These are phyloP conservation scores for Onygenales sp. DNA, from an alignment of 2,329 filamentous ascomycete species.

Conservation along the genomic window DNA sequence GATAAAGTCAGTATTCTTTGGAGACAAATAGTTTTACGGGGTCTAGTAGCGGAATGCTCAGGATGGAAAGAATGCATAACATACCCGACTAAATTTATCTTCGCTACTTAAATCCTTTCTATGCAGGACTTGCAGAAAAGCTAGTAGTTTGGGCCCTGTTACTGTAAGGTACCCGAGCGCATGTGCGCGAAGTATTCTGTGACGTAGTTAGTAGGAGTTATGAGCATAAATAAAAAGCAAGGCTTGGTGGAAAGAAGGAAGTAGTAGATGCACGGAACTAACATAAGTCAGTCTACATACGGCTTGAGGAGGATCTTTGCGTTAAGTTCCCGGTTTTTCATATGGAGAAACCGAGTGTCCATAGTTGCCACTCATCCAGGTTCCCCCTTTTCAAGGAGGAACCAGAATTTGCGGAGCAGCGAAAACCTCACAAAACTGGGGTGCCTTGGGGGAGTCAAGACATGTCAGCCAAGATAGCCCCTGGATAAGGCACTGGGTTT, in stretches of 20 bases:
- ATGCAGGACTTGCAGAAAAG: conserved; percentile 26
- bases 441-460: background rate
- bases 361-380: background rate
- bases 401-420: background rate
- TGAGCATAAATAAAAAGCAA: background rate
- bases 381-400: background rate
- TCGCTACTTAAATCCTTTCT: conserved; percentile 21
- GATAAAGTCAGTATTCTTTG: conserved; percentile 12
- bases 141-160: conserved; percentile 37
- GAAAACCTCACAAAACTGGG: background rate
- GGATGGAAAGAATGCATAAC: conserved; percentile 8
- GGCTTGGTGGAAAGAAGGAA: background rate
- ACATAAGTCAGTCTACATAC: background rate
- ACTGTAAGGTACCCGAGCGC: conserved; percentile 39
- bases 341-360: background rate
- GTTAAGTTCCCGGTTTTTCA: background rate
- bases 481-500: background rate
- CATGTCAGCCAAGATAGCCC: background rate
- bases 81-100: conserved; percentile 29
- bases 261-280: background rate
- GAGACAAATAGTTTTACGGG: background rate
- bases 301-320: conserved; percentile 1
- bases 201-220: background rate
- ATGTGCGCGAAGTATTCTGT: conserved; percentile 37
- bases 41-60: conserved; percentile 5